Conservation (phyloP, 495 filamentous ascomycete genomes). For the Podospora pseudopauciseta region DNA sequence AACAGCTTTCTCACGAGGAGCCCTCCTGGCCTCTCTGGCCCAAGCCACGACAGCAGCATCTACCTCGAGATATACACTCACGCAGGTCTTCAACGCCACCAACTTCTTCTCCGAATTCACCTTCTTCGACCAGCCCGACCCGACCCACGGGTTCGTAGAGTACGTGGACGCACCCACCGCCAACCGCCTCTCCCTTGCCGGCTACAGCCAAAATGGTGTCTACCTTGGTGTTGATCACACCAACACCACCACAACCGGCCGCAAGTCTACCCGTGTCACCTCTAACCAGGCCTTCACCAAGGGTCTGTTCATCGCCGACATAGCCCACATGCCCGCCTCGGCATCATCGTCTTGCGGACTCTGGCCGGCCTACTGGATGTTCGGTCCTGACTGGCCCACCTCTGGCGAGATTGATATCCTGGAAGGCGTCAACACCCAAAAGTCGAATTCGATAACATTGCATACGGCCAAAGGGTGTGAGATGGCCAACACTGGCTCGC, state of each 20-base stretch:
- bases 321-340: conserved; percentile 72
- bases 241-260: conserved; percentile 51
- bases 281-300: conserved; percentile 64
- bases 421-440: conserved; percentile 72
- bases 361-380: conserved; percentile 64
- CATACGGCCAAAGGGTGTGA: conserved; percentile 68
- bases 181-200: conserved; percentile 53
- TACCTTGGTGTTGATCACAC: conserved; percentile 55
- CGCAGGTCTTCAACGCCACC: conserved; percentile 42
- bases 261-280: conserved; percentile 63
- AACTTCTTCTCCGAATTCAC: conserved; percentile 59
- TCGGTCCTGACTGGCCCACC: conserved; percentile 71
- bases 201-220: conserved; percentile 47
- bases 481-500: conserved; percentile 45
- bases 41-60: conserved; percentile 9
- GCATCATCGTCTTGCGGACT: conserved; percentile 52
- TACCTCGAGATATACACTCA: conserved; percentile 40
- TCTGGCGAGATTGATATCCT: conserved; percentile 90
- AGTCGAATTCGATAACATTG: conserved; percentile 65
- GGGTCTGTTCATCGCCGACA: conserved; percentile 70
- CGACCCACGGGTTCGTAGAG: conserved; percentile 66
- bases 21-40: conserved; percentile 17
- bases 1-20: not conserved
- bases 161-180: conserved; percentile 59
- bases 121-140: conserved; percentile 55